These are phyloP conservation scores for Parascedosporium putredinis DNA, from an alignment of 2,329 filamentous ascomycete genomes.

Conservation along the genomic window DNA sequence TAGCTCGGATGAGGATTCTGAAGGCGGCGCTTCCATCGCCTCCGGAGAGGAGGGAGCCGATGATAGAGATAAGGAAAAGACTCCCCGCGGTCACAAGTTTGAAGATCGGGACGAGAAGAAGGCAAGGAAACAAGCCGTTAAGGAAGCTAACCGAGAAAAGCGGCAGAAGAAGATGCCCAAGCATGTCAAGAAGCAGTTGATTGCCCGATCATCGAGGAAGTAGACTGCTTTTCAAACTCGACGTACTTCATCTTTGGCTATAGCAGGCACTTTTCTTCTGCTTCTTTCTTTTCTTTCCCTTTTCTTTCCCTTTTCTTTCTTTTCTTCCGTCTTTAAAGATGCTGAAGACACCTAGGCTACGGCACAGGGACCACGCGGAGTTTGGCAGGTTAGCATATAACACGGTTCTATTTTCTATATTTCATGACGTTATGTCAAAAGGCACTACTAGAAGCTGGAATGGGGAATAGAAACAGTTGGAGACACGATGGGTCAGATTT, in stretches of 20 bases:
- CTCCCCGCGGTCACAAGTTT: constrained; percentile 71
- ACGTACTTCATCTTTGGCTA: constrained; percentile 7
- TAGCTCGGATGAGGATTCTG: constrained; percentile 29
- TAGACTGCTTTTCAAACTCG: no score
- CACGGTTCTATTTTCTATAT: background rate
- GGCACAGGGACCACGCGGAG: background rate
- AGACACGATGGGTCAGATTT: no score
- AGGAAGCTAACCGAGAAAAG: constrained; percentile 85
- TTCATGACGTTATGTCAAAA: background rate
- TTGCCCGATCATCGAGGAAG: constrained; percentile 50
- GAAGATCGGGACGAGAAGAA: constrained; percentile 87
- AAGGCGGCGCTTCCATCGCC: constrained; percentile 27
- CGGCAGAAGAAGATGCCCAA: constrained; percentile 94
- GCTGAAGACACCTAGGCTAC: background rate
- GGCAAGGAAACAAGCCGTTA: constrained; percentile 71
- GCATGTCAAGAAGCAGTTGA: constrained; percentile 82
- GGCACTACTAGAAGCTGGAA: background rate
- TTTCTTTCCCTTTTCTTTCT: background rate
- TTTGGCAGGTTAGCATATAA: background rate
- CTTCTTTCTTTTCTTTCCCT: no score
- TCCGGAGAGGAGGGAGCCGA: constrained; percentile 39
- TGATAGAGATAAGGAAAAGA: constrained; percentile 51
- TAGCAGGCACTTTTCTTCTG: no score
- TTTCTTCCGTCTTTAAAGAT: background rate
- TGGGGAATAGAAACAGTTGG: background rate